Percentiles rank a stretch among this genome's conserved stretches.
phyloP scores from a whole-genome alignment of 352 stramenopile species.

The Globisporangium solare region DNA sequence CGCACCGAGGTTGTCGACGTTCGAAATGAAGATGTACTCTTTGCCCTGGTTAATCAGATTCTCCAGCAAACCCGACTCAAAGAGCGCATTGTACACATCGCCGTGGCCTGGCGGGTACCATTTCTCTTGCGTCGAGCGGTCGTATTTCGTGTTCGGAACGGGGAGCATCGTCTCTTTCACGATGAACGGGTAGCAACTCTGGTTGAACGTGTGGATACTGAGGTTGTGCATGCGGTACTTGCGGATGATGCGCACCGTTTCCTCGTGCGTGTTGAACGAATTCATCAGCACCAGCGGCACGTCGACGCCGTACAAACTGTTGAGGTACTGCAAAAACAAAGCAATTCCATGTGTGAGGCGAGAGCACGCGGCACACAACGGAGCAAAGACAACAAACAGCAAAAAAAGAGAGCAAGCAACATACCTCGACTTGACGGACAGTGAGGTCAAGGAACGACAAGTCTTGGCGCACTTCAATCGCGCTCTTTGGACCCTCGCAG shows the following conservation, averaged over 20 bases:
- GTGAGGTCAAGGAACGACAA: constrained; percentile 98
- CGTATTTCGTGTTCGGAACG: constrained; percentile 84
- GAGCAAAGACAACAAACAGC: not conserved
- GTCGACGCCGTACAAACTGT: constrained; percentile 91
- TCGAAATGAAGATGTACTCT: constrained; percentile 99
- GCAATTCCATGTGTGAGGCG: not conserved
- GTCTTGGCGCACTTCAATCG: constrained; percentile 92
- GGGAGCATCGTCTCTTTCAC: constrained; percentile 89
- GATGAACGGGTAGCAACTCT: constrained; percentile 90
- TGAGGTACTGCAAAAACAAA: constrained; percentile 63
- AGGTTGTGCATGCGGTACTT: constrained; percentile 97
- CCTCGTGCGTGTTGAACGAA: constrained; percentile 98
- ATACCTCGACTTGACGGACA: constrained; percentile 95
- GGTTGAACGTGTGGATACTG: constrained; percentile 94
- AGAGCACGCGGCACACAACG: not conserved
- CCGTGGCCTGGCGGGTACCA: constrained; percentile 98
- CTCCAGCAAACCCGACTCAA: constrained; percentile 95
- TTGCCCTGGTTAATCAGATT: constrained; percentile 94
- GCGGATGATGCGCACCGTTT: constrained; percentile 96
- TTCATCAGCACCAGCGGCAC: constrained; percentile 99
- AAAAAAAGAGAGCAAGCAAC: not conserved
- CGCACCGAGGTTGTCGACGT: constrained; percentile 99
- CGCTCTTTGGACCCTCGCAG: constrained; percentile 90
- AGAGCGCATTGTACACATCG: constrained; percentile 98
- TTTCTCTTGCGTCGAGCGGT: constrained; percentile 70